Percentiles rank a stretch among this genome's conserved stretches.
These are phyloP conservation scores for Gossypium schwendimanii DNA, from an alignment of 441 rosid genomes.

Conservation along the genomic window DNA sequence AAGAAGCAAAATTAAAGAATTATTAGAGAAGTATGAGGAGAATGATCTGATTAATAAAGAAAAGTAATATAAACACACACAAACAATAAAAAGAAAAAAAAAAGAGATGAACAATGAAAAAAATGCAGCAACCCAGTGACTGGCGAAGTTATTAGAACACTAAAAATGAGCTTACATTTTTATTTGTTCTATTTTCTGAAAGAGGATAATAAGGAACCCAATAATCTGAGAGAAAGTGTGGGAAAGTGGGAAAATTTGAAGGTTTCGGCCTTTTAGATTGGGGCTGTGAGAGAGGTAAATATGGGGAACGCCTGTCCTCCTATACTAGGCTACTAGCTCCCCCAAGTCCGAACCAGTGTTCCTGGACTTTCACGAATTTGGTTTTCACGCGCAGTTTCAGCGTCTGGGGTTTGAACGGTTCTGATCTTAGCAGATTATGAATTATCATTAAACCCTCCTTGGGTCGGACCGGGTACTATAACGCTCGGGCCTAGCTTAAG, in stretches of 20 bases:
- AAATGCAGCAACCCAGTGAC: not conserved
- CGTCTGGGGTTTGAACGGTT: not conserved
- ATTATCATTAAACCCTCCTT: not conserved
- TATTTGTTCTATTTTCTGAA: not conserved
- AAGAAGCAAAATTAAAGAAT: not conserved
- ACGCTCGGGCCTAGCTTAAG: not conserved
- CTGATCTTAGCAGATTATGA: not conserved
- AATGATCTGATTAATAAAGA: not conserved
- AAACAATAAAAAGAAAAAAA: not conserved
- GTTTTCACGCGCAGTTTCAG: not conserved
- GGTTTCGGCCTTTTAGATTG: not conserved
- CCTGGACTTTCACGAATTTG: slow-evolving; percentile 1
- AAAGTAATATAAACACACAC: not conserved
- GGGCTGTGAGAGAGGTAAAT: not conserved
- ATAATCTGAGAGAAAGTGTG: not conserved
- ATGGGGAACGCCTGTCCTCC: slow-evolving; percentile 10
- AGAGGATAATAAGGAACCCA: not conserved
- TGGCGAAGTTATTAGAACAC: not conserved
- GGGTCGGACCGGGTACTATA: not conserved
- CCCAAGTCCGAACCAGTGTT: not conserved
- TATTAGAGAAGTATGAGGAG: not conserved
- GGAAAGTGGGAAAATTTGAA: slow-evolving; percentile 14
- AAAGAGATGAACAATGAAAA: not conserved
- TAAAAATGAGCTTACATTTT: not conserved
- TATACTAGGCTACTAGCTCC: not conserved